These are phyloP conservation scores for Helotiales sp. DNA, from an alignment of 2,329 filamentous ascomycete species.

Conservation along the genomic window DNA sequence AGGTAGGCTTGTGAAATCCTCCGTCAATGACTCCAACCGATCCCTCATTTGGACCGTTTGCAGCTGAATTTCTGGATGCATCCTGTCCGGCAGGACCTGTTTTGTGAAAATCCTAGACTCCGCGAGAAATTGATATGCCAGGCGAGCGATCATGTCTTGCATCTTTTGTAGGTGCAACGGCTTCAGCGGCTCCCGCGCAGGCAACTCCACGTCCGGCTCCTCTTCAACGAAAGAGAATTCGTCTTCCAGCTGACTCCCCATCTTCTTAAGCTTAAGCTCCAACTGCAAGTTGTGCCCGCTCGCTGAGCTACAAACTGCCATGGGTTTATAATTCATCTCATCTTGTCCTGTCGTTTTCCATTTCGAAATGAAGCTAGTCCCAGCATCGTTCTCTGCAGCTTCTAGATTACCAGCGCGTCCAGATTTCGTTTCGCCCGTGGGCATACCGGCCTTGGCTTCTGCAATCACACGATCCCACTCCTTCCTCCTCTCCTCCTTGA, in stretches of 20 bases:
- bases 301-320: neutral
- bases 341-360: constrained; percentile 1
- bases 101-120: constrained; percentile 22
- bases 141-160: constrained; percentile 31
- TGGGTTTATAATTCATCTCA: neutral
- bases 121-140: constrained; percentile 34
- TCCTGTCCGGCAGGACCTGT: neutral
- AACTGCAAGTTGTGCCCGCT: neutral
- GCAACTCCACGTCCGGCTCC: constrained; percentile 20
- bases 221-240: constrained; percentile 20
- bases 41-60: constrained; percentile 30
- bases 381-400: neutral
- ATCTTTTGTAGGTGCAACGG: constrained; percentile 33
- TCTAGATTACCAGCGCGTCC: neutral
- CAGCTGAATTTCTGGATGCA: neutral
- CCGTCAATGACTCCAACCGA: constrained; percentile 28
- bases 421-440: neutral
- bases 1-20: constrained; percentile 29
- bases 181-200: constrained; percentile 31
- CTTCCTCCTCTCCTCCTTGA: constrained; percentile 61
- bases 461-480: constrained; percentile 67
- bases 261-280: neutral
- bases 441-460: constrained; percentile 48
- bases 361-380: neutral
- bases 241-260: neutral